Evolutionary conservation across 2,329 filamentous ascomycete genomes (phyloP), one percentile per base, ranked within the genome.

Genomic region (Diaporthe eres): DNA sequence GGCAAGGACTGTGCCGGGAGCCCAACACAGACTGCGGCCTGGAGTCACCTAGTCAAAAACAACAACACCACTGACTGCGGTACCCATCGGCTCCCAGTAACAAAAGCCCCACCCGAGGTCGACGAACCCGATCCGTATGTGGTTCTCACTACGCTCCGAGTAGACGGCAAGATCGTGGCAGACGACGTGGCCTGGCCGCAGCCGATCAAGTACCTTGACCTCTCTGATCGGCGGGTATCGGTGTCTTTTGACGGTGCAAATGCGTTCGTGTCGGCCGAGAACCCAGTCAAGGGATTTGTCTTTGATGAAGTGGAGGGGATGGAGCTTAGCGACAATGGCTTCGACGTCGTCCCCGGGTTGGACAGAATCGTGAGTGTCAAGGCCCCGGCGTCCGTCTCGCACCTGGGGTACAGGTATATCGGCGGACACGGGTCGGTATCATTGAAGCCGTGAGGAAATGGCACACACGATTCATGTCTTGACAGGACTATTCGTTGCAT

Each of bases 151-250:
- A 84, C 85, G 42, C 78, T 91, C 2, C 78, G 83, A 10, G 77
- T 84, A 7, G 80, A 84, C 2, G 86, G 83, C 0, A 76, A 81
- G 25, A 80, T 86, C 22, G 80, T 90, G 2, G 85, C 89, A 5
- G 82, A 86, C 19, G 88, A 90, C 75, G 84, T 86, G 17, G 88
- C 89, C 42, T 93, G 91, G 90, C 90, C 91, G 0, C 89, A 92
- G 65, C 91, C 91, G 0, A 78, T 92, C 70, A 93, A 93, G 81
- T 92, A 91, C 77, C 81, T 91, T 1, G 86, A 88, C 77, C 83
- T 92, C 57, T 81, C 84, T 17, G 82, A 86, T 53, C 85, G 88
- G 37, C 80, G 82, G 0, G 80, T 91, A 15, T 68, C 74, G 71
- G 68, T 77, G 51, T 42, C n/a, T 2, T 70, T 42, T 22, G 65